Conservation (phyloP, 2,329 filamentous ascomycete species). For the Rhytidhysteron rufulum region DNA sequence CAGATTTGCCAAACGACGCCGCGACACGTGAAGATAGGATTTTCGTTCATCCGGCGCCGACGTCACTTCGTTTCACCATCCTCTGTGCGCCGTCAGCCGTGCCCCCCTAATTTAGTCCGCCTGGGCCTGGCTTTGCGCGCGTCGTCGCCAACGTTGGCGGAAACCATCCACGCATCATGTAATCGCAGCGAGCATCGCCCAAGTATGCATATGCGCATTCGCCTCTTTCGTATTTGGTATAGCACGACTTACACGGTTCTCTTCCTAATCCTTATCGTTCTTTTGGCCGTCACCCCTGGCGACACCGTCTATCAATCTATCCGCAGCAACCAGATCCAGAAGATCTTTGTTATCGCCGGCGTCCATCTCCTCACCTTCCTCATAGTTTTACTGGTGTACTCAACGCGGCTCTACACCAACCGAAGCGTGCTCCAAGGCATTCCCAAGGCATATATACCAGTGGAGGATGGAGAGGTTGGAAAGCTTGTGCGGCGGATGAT, state of each 20-base stretch:
- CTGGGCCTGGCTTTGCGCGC: too few species aligned
- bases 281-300: conserved; percentile 75
- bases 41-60: too few species aligned
- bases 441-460: conserved; percentile 79
- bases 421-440: conserved; percentile 75
- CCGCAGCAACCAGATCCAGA: conserved; percentile 63
- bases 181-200: conserved; percentile 5
- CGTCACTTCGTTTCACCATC: too few species aligned
- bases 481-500: conserved; percentile 74
- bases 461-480: conserved; percentile 79
- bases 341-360: conserved; percentile 77
- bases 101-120: too few species aligned
- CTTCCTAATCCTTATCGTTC: conserved; percentile 65
- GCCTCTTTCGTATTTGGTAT: conserved; percentile 78
- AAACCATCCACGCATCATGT: conserved; percentile 8
- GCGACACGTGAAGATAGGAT: too few species aligned
- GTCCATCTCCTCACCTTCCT: conserved; percentile 70
- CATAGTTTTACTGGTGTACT: conserved; percentile 72
- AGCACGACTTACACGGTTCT: conserved; percentile 72
- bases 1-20: too few species aligned
- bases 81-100: too few species aligned
- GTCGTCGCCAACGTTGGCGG: too few species aligned
- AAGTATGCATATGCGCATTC: conserved; percentile 40
- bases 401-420: conserved; percentile 81
- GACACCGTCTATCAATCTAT: conserved; percentile 76